Evolutionary conservation across 2,329 filamentous ascomycete species (phyloP).

Genomic region (Fusarium tricinctum): DNA sequence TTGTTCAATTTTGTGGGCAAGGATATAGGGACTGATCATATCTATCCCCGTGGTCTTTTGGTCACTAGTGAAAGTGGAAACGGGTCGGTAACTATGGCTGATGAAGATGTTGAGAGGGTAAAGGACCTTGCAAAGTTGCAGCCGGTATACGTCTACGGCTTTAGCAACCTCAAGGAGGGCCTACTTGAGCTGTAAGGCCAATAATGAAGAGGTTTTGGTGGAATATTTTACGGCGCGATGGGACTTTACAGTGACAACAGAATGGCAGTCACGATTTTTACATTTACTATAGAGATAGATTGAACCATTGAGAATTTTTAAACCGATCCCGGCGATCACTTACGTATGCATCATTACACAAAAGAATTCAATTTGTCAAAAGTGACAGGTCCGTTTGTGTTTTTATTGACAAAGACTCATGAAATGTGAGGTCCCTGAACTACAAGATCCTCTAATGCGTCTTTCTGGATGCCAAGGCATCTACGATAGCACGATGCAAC

Average conservation of each 20-base stretch:
- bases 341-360: not conserved
- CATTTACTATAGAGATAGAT: slow-evolving; percentile 4
- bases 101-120: slow-evolving; percentile 6
- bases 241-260: not conserved
- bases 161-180: slow-evolving; percentile 5
- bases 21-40: slow-evolving; percentile 2
- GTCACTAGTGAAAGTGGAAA: not conserved
- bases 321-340: not conserved
- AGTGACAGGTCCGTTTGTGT: not conserved
- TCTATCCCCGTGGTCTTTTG: slow-evolving; percentile 12
- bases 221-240: not conserved
- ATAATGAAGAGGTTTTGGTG: not conserved
- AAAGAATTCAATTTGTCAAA: not conserved
- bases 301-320: not conserved
- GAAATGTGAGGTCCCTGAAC: not conserved
- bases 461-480: too few species aligned
- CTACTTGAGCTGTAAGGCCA: not conserved
- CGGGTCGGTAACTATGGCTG: not conserved
- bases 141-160: slow-evolving; percentile 7
- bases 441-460: too few species aligned
- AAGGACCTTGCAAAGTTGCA: not conserved
- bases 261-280: slow-evolving; percentile 1
- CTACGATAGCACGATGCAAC: not conserved
- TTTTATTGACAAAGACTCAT: not conserved
- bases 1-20: slow-evolving; percentile 7